phyloP scores from a whole-genome alignment of 176 grass and related monocot species.

The Puccinellia tenuiflora region DNA sequence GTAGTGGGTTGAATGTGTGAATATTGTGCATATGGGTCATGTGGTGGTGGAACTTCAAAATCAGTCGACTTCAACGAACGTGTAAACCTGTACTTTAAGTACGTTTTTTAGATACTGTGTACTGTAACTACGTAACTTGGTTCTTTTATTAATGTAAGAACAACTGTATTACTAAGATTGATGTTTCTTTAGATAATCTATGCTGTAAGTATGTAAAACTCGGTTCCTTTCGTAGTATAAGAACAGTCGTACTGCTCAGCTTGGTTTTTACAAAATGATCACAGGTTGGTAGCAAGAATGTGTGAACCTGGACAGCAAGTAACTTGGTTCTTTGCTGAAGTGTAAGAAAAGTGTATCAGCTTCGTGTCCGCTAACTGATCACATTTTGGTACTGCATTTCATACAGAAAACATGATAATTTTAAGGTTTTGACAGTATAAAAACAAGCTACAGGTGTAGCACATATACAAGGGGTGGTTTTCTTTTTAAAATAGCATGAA shows the following conservation, averaged over 20 bases:
- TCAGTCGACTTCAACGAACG: constrained; percentile 51
- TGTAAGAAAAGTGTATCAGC: not conserved
- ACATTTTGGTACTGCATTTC: not conserved
- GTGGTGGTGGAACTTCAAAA: constrained; percentile 40
- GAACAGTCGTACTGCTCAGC: not conserved
- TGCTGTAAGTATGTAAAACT: not conserved
- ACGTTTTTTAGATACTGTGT: not conserved
- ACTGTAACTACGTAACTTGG: not conserved
- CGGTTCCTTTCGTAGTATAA: not conserved
- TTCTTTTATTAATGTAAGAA: not conserved
- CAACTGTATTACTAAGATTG: not conserved
- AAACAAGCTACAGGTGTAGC: not conserved
- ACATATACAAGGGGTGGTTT: not conserved
- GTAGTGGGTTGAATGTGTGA: constrained; percentile 1
- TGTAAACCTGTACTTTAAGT: constrained; percentile 28
- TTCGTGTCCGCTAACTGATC: not conserved
- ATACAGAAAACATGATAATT: not conserved
- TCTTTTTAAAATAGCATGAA: not conserved
- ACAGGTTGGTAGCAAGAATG: not conserved
- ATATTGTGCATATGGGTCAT: constrained; percentile 20
- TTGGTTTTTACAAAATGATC: not conserved
- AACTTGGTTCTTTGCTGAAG: not conserved
- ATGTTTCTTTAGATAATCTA: not conserved
- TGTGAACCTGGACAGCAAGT: not conserved
- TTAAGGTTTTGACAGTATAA: not conserved